Evolutionary conservation across 805 yeast species (phyloP).

Genomic region (Barnettozyma botsteinii): DNA sequence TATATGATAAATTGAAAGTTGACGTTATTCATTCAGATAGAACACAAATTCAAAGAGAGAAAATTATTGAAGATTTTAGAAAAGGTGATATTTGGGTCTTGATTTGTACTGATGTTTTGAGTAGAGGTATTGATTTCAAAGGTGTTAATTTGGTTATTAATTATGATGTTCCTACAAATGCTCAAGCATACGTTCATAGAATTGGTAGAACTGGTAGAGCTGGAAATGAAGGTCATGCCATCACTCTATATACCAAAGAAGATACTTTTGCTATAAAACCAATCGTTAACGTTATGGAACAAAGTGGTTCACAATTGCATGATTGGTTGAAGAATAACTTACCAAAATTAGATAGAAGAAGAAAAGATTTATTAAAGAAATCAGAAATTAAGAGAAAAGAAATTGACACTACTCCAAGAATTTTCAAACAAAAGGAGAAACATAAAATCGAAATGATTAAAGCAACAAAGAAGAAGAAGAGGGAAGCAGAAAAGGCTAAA

Average conservation of each 20-base stretch:
- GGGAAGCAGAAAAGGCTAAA: slow-evolving; percentile 3
- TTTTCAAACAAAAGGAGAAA: slow-evolving; percentile 57
- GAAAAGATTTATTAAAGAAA: slow-evolving; percentile 54
- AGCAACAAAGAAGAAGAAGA: slow-evolving; percentile 60
- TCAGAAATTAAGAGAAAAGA: slow-evolving; percentile 58
- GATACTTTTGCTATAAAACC: slow-evolving; percentile 73
- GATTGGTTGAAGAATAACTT: slow-evolving; percentile 76
- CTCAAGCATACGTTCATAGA: slow-evolving; percentile 95
- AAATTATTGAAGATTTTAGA: slow-evolving; percentile 76
- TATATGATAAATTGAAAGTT: slow-evolving; percentile 87
- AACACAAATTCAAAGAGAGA: slow-evolving; percentile 81
- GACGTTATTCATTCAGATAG: slow-evolving; percentile 96
- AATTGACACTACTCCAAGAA: slow-evolving; percentile 79
- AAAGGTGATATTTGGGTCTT: slow-evolving; percentile 93
- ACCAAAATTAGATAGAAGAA: slow-evolving; percentile 56
- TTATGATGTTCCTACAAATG: slow-evolving; percentile 91
- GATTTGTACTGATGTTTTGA: slow-evolving; percentile 91
- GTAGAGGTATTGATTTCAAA: slow-evolving; percentile 96
- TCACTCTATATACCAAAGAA: slow-evolving; percentile 90
- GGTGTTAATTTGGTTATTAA: slow-evolving; percentile 93
- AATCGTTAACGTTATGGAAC: slow-evolving; percentile 91
- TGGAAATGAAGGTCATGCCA: slow-evolving; percentile 78
- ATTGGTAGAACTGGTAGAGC: slow-evolving; percentile 99
- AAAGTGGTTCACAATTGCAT: slow-evolving; percentile 69
- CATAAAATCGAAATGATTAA: slow-evolving; percentile 66